phyloP scores from a whole-genome alignment of 2,329 filamentous ascomycete species.

The Exophiala mesophila region DNA sequence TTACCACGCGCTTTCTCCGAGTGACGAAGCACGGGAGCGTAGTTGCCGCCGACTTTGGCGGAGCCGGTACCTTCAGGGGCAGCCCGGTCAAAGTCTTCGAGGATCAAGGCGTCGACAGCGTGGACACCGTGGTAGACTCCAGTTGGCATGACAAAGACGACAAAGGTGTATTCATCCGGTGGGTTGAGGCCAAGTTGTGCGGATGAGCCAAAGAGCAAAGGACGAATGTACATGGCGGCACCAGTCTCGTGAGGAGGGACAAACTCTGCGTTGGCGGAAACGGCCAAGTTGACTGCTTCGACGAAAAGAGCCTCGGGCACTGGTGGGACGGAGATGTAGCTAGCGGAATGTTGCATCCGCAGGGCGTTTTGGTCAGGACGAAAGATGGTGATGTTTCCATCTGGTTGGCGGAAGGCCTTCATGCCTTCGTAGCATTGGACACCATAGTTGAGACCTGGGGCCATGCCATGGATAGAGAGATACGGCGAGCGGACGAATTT shows the following conservation, averaged over 20 bases:
- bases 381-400: slow-evolving; percentile 74
- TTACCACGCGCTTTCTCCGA: slow-evolving; percentile 73
- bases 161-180: slow-evolving; percentile 87
- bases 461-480: slow-evolving; percentile 89
- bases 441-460: slow-evolving; percentile 91
- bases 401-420: slow-evolving; percentile 83
- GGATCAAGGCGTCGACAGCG: slow-evolving; percentile 78
- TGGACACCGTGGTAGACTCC: slow-evolving; percentile 89
- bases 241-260: slow-evolving; percentile 87
- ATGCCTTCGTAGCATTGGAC: slow-evolving; percentile 98
- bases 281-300: slow-evolving; percentile 70
- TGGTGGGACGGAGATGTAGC: slow-evolving; percentile 74
- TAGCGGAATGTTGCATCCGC: slow-evolving; percentile 79
- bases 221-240: slow-evolving; percentile 87
- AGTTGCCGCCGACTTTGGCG: slow-evolving; percentile 95
- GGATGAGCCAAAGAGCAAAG: slow-evolving; percentile 78
- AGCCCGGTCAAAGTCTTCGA: slow-evolving; percentile 89
- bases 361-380: slow-evolving; percentile 77
- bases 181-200: slow-evolving; percentile 82
- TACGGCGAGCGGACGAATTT: slow-evolving; percentile 77
- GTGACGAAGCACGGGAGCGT: slow-evolving; percentile 83
- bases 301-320: slow-evolving; percentile 75
- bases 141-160: slow-evolving; percentile 83
- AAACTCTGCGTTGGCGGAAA: slow-evolving; percentile 81
- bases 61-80: slow-evolving; percentile 86